A percentile compares a stretch with the other conserved stretches of the same genome.
phyloP scores from a whole-genome alignment of 495 filamentous ascomycete species.

The Bombardia bombarda region DNA sequence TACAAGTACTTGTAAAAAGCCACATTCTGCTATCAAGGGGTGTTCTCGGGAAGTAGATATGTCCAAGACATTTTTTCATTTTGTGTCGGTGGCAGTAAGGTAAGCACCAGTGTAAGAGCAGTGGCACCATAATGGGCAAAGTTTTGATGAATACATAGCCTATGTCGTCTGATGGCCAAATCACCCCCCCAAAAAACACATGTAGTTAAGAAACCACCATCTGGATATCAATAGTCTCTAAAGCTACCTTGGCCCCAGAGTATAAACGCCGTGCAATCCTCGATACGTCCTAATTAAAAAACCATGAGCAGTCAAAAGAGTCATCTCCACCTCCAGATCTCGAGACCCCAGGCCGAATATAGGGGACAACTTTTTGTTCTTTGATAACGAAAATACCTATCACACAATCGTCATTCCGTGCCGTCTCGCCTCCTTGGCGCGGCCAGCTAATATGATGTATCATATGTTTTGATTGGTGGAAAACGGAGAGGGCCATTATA shows the following conservation, averaged over 20 bases:
- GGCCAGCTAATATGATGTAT: background rate
- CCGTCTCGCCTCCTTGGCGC: background rate
- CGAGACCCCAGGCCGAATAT: background rate
- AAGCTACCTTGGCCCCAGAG: background rate
- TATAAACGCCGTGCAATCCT: constrained; percentile 3
- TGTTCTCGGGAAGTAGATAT: no score
- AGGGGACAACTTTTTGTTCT: background rate
- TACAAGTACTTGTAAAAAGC: no score
- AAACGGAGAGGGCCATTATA: background rate
- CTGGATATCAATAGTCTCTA: background rate
- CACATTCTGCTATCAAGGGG: no score
- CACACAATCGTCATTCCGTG: constrained; percentile 2
- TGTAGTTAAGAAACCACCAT: background rate
- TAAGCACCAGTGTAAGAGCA: no score
- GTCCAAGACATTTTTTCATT: no score
- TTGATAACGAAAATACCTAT: background rate
- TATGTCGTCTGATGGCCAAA: background rate
- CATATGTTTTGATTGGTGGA: background rate
- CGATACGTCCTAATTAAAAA: background rate
- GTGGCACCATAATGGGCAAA: no score
- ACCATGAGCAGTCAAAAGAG: background rate
- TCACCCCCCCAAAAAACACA: background rate
- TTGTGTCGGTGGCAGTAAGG: no score
- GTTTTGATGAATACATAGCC: no score
- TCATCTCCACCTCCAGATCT: background rate